These are phyloP conservation scores for Ogataea angusta DNA, from an alignment of 805 yeast species.

Conservation along the genomic window DNA sequence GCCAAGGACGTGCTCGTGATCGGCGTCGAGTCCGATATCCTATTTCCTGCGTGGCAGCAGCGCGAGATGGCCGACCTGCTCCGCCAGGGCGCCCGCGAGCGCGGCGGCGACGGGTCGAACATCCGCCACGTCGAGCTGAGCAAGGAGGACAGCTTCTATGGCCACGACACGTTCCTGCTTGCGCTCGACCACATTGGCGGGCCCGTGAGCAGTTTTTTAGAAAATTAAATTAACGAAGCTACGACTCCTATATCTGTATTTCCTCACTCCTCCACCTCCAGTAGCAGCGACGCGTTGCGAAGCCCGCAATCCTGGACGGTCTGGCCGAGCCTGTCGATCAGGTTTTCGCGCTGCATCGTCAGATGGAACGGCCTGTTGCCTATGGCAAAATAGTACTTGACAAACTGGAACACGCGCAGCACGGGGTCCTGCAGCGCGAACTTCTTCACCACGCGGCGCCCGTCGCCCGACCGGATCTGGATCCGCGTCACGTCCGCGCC, in stretches of 20 bases:
- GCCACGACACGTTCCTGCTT: slow-evolving; percentile 87
- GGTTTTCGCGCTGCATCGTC: slow-evolving; percentile 54
- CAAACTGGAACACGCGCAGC: slow-evolving; percentile 54
- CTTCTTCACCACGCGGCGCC: slow-evolving; percentile 74
- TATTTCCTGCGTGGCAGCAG: slow-evolving; percentile 96
- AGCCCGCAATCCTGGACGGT: slow-evolving; percentile 74
- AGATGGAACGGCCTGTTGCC: slow-evolving; percentile 51
- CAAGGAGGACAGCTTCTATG: slow-evolving; percentile 73
- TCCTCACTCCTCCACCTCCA: slow-evolving; percentile 46
- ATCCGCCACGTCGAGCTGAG: slow-evolving; percentile 72
- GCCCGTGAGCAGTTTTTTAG: slow-evolving; percentile 65
- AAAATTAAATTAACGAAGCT: slow-evolving; percentile 12
- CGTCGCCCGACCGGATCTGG: slow-evolving; percentile 86
- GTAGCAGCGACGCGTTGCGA: slow-evolving; percentile 73
- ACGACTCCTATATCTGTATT: slow-evolving; percentile 7
- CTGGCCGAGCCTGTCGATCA: slow-evolving; percentile 49
- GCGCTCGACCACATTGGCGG: slow-evolving; percentile 78
- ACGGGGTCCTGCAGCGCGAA: slow-evolving; percentile 62
- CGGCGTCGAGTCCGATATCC: slow-evolving; percentile 90
- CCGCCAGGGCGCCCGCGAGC: slow-evolving; percentile 31
- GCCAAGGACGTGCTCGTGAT: slow-evolving; percentile 69
- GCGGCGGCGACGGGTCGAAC: slow-evolving; percentile 36
- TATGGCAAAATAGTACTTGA: slow-evolving; percentile 53
- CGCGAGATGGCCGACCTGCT: slow-evolving; percentile 69
- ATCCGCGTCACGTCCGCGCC: slow-evolving; percentile 60